A percentile compares a stretch with the other conserved stretches of the same genome.
These are phyloP conservation scores for Phytopythium oedochilum DNA, from an alignment of 352 stramenopile species.

Conservation along the genomic window DNA sequence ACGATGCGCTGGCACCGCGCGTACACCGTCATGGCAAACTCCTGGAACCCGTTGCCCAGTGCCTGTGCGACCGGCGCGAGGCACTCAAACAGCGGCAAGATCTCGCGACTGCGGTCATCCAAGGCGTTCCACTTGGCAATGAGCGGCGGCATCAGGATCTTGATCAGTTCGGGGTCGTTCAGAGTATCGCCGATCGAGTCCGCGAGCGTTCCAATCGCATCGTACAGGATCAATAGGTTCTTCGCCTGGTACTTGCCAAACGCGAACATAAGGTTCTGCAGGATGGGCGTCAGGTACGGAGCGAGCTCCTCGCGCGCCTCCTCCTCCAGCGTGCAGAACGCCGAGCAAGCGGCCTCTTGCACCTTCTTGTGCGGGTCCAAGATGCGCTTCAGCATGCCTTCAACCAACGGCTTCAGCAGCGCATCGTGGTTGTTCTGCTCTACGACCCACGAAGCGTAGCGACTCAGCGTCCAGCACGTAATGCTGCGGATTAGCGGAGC, in stretches of 20 bases:
- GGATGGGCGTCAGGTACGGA: constrained; percentile 91
- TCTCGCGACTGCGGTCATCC: constrained; percentile 72
- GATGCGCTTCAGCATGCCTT: constrained; percentile 87
- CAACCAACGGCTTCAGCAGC: constrained; percentile 67
- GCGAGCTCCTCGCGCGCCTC: constrained; percentile 90
- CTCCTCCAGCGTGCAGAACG: constrained; percentile 94
- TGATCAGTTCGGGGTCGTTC: constrained; percentile 89
- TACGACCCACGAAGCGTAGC: constrained; percentile 91
- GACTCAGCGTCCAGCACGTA: constrained; percentile 92
- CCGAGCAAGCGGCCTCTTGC: constrained; percentile 92
- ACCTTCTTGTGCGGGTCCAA: constrained; percentile 93
- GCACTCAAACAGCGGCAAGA: constrained; percentile 89
- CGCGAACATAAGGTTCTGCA: constrained; percentile 90
- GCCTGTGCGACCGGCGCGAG: constrained; percentile 82
- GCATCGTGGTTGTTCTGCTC: constrained; percentile 86
- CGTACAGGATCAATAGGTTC: constrained; percentile 95
- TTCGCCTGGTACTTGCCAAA: constrained; percentile 93
- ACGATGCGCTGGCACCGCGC: constrained; percentile 77
- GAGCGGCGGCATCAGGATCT: constrained; percentile 92
- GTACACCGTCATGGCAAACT: constrained; percentile 83
- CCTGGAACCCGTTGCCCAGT: constrained; percentile 83
- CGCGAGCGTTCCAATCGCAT: constrained; percentile 94
- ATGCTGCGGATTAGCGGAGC: constrained; percentile 91
- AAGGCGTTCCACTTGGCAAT: constrained; percentile 91
- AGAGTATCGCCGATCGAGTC: constrained; percentile 92